Evolutionary conservation across 2,329 filamentous ascomycete genomes (phyloP).

Genomic region (Talaromyces atroroseus): DNA sequence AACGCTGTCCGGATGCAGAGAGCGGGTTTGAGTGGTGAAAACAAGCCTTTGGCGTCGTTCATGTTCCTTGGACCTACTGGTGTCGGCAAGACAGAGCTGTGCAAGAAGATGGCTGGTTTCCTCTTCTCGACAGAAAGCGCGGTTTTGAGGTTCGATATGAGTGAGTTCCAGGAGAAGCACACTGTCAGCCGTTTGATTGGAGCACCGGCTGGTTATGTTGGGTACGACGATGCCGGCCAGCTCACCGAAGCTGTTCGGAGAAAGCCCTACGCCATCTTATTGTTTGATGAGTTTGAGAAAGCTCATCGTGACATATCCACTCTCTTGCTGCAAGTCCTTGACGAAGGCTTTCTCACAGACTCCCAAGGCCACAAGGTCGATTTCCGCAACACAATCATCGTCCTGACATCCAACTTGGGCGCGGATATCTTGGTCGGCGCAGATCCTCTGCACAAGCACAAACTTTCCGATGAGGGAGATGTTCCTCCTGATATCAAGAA

Average conservation of each 20-base stretch:
- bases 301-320: slow-evolving; percentile 92
- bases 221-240: slow-evolving; percentile 94
- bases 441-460: slow-evolving; percentile 55
- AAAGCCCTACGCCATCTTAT: slow-evolving; percentile 88
- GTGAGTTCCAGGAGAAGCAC: slow-evolving; percentile 95
- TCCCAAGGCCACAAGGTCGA: slow-evolving; percentile 95
- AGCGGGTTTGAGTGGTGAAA: slow-evolving; percentile 85
- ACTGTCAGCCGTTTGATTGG: slow-evolving; percentile 91
- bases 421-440: slow-evolving; percentile 82
- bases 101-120: slow-evolving; percentile 91
- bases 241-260: slow-evolving; percentile 90
- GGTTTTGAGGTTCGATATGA: slow-evolving; percentile 95
- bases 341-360: slow-evolving; percentile 94
- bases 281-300: slow-evolving; percentile 98
- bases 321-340: slow-evolving; percentile 84
- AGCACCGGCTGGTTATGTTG: slow-evolving; percentile 87
- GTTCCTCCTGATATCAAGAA: slow-evolving; percentile 68
- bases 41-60: slow-evolving; percentile 85
- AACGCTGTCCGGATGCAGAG: slow-evolving; percentile 92
- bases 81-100: slow-evolving; percentile 94
- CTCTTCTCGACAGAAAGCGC: slow-evolving; percentile 88
- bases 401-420: slow-evolving; percentile 91
- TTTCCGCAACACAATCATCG: slow-evolving; percentile 93
- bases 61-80: slow-evolving; percentile 97
- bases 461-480: slow-evolving; percentile 58